phyloP scores from a whole-genome alignment of 2,329 filamentous ascomycete species.

The Colletotrichum orbiculare region DNA sequence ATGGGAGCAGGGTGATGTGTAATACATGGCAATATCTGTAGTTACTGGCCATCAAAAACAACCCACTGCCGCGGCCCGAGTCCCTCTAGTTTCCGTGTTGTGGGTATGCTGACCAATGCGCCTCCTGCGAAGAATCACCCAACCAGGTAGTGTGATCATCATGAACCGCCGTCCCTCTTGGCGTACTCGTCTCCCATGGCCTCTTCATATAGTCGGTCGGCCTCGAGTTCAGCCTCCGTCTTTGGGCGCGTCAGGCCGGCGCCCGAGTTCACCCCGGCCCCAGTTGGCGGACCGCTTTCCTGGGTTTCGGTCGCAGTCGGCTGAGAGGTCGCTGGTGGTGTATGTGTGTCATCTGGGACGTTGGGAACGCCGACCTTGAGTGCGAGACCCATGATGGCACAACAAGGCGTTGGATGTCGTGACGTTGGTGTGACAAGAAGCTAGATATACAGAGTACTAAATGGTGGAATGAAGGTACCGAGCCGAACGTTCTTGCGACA shows the following conservation, averaged over 20 bases:
- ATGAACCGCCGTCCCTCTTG: constrained; percentile 64
- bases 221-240: constrained; percentile 61
- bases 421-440: too few species aligned
- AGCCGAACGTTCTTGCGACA: too few species aligned
- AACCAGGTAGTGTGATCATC: background rate
- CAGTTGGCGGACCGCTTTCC: constrained; percentile 42
- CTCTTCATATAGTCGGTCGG: constrained; percentile 62
- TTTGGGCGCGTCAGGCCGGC: constrained; percentile 58
- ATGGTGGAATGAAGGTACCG: too few species aligned
- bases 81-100: too few species aligned
- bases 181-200: constrained; percentile 67
- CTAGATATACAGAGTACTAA: too few species aligned
- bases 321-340: background rate
- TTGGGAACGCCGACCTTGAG: constrained; percentile 30
- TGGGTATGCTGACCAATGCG: too few species aligned
- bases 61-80: too few species aligned
- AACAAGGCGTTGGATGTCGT: too few species aligned
- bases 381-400: constrained; percentile 45
- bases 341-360: constrained; percentile 13
- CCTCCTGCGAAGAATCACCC: too few species aligned
- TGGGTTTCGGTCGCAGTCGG: constrained; percentile 5
- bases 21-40: constrained; percentile 3
- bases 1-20: background rate
- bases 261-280: constrained; percentile 61
- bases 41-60: background rate